Percentiles rank a stretch among this genome's conserved stretches.
Evolutionary conservation across 495 filamentous ascomycete genomes (phyloP).

Genomic region (Darksidea phi): DNA sequence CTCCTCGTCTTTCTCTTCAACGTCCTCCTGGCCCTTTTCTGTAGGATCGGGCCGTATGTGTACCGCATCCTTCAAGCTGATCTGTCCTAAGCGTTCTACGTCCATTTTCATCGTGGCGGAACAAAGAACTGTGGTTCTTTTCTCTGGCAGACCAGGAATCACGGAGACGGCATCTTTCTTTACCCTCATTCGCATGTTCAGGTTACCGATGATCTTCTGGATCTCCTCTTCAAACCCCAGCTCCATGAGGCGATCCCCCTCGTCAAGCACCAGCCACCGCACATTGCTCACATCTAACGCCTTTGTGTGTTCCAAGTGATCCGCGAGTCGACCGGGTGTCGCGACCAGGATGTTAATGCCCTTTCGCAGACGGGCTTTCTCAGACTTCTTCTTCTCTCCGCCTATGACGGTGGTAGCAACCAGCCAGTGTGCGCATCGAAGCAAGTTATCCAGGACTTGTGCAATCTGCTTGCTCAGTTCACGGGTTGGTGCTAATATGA

Average conservation of each 20-base stretch:
- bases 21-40: slow-evolving; percentile 49
- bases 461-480: slow-evolving; percentile 93
- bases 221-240: slow-evolving; percentile 92
- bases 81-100: slow-evolving; percentile 86
- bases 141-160: slow-evolving; percentile 61
- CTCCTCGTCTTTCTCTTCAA: slow-evolving; percentile 49
- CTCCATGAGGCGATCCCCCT: slow-evolving; percentile 95
- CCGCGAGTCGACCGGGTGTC: slow-evolving; percentile 83
- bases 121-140: slow-evolving; percentile 85
- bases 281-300: slow-evolving; percentile 84
- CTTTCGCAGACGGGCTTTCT: slow-evolving; percentile 89
- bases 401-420: slow-evolving; percentile 90
- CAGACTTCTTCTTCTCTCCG: slow-evolving; percentile 95
- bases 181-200: slow-evolving; percentile 54
- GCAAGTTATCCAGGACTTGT: slow-evolving; percentile 72
- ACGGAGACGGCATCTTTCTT: slow-evolving; percentile 43
- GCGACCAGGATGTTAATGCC: slow-evolving; percentile 93
- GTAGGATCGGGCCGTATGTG: slow-evolving; percentile 71
- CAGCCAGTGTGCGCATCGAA: slow-evolving; percentile 84
- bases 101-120: slow-evolving; percentile 97
- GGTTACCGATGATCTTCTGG: slow-evolving; percentile 74
- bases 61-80: slow-evolving; percentile 88
- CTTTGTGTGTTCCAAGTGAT: slow-evolving; percentile 90
- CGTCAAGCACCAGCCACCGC: slow-evolving; percentile 89
- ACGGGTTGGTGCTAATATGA: slow-evolving; percentile 86